phyloP scores from a whole-genome alignment of 495 filamentous ascomycete species.

The Annulohypoxylon bovei region DNA sequence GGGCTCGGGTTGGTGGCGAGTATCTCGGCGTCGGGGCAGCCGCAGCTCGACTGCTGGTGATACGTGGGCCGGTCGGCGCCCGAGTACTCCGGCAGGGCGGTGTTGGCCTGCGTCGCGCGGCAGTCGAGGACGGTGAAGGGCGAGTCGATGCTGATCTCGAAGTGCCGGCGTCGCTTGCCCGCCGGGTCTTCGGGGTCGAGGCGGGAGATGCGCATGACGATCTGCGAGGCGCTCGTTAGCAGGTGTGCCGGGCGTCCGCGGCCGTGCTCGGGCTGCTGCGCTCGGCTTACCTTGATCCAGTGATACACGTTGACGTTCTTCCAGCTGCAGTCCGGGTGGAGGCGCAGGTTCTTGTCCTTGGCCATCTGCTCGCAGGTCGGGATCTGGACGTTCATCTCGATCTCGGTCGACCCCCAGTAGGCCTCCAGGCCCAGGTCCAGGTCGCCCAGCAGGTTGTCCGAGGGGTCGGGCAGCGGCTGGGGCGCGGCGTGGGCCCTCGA shows the following conservation, averaged over 20 bases:
- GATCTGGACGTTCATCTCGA: slow-evolving; percentile 95
- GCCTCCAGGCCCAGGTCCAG: slow-evolving; percentile 70
- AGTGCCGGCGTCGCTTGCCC: slow-evolving; percentile 85
- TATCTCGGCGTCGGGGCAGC: slow-evolving; percentile 76
- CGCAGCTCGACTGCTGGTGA: slow-evolving; percentile 70
- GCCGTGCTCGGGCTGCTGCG: too few relatives aligned
- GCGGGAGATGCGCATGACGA: slow-evolving; percentile 95
- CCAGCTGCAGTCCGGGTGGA: slow-evolving; percentile 96
- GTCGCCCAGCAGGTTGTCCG: slow-evolving; percentile 84
- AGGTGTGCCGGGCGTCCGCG: too few relatives aligned
- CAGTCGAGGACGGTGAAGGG: slow-evolving; percentile 97
- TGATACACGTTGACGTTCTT: slow-evolving; percentile 96
- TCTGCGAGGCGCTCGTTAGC: slow-evolving; percentile 64
- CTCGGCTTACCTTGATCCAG: slow-evolving; percentile 98
- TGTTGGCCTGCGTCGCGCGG: slow-evolving; percentile 91
- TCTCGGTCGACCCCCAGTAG: slow-evolving; percentile 86
- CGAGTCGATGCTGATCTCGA: slow-evolving; percentile 98
- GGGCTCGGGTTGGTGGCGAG: slow-evolving; percentile 51
- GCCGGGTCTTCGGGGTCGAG: slow-evolving; percentile 80
- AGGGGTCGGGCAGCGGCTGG: slow-evolving; percentile 56
- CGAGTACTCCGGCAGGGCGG: slow-evolving; percentile 85
- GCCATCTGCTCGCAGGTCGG: slow-evolving; percentile 92
- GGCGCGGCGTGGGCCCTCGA: slow-evolving; percentile 44
- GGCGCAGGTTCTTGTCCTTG: slow-evolving; percentile 73
- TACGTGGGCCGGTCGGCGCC: slow-evolving; percentile 59